Evolutionary conservation across 2,329 filamentous ascomycete species (phyloP).

Genomic region (Colletotrichum tanaceti): DNA sequence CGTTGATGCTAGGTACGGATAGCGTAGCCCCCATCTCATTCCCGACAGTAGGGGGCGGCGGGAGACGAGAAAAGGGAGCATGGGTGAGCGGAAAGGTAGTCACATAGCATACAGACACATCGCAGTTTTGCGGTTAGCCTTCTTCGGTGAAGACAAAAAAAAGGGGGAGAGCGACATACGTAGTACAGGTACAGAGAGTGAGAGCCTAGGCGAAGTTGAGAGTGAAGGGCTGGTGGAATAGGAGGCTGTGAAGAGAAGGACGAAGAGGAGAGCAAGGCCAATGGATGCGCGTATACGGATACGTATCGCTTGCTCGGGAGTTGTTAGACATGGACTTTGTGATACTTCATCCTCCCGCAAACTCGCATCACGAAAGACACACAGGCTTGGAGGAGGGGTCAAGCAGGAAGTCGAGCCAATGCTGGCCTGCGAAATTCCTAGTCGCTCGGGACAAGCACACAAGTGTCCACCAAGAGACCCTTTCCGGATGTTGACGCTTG

Average conservation of each 20-base stretch:
- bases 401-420: slow-evolving; percentile 22
- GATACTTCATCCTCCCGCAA: background rate
- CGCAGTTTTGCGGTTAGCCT: background rate
- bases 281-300: background rate
- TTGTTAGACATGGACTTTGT: slow-evolving; percentile 9
- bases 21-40: slow-evolving; percentile 17
- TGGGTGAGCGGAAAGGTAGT: background rate
- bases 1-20: slow-evolving; percentile 5
- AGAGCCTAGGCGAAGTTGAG: background rate
- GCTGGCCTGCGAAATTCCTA: background rate
- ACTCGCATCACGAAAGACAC: slow-evolving; percentile 11
- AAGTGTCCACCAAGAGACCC: slow-evolving; percentile 24
- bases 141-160: background rate
- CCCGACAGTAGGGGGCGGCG: slow-evolving; percentile 6
- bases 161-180: too few relatives aligned
- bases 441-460: slow-evolving; percentile 18
- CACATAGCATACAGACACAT: background rate
- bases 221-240: background rate
- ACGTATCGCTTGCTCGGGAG: background rate
- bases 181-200: too few relatives aligned
- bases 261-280: background rate
- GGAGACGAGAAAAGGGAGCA: background rate
- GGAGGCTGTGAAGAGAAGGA: background rate
- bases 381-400: slow-evolving; percentile 28
- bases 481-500: slow-evolving; percentile 37